Conservation (phyloP, 2,329 filamentous ascomycete species). For the Fusarium fujikuroi region DNA sequence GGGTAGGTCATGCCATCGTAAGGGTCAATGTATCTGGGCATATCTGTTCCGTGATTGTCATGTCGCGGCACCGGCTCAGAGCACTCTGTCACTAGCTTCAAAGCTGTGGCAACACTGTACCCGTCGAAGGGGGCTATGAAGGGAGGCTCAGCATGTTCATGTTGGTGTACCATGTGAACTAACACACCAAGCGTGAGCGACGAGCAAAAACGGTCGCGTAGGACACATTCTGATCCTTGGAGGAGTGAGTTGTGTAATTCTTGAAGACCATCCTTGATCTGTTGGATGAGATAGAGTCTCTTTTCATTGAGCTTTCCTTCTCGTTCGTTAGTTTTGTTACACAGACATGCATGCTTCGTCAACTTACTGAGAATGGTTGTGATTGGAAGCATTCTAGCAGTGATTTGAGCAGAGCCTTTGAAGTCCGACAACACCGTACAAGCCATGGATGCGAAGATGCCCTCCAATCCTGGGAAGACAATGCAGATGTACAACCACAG, state of each 20-base stretch:
- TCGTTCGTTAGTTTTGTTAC: neutral
- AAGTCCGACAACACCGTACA: fast-evolving
- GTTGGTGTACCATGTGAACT: fast-evolving
- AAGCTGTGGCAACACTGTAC: fast-evolving
- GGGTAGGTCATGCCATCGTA: neutral
- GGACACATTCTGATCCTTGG: neutral
- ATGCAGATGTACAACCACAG: neutral
- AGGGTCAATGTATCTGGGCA: neutral
- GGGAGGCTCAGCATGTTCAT: neutral
- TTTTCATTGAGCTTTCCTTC: neutral
- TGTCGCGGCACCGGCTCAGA: neutral
- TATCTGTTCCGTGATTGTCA: neutral
- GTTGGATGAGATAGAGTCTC: neutral
- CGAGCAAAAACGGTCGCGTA: fast-evolving
- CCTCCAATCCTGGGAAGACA: neutral
- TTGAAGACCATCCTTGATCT: neutral
- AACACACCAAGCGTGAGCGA: neutral
- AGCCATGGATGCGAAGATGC: neutral
- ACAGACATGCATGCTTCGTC: fast-evolving
- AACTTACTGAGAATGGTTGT: neutral
- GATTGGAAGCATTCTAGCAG: neutral
- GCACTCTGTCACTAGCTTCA: neutral
- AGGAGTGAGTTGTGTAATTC: neutral
- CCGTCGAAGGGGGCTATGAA: neutral
- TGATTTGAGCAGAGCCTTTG: neutral